Conservation (phyloP, 208 protist species). For the Angomonas desouzai region DNA sequence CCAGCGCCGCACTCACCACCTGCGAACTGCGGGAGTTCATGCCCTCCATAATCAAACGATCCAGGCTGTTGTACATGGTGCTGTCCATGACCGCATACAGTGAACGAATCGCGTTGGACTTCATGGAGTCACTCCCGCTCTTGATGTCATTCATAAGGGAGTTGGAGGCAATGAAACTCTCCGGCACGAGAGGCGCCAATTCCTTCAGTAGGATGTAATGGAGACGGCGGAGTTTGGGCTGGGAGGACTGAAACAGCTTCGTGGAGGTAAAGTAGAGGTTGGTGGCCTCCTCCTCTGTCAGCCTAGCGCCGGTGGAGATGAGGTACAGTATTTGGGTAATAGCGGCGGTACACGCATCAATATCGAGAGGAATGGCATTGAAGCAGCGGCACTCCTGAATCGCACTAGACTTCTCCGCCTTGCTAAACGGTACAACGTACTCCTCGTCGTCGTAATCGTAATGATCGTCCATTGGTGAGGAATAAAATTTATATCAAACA, state of each 20-base stretch:
- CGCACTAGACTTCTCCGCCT: slow-evolving; percentile 91
- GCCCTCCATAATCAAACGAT: slow-evolving; percentile 96
- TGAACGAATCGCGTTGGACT: slow-evolving; percentile 92
- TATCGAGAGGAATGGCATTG: slow-evolving; percentile 89
- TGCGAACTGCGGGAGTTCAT: slow-evolving; percentile 95
- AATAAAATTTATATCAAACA: background rate
- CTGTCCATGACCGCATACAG: slow-evolving; percentile 95
- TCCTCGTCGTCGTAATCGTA: slow-evolving; percentile 83
- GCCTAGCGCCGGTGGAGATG: slow-evolving; percentile 87
- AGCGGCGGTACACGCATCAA: slow-evolving; percentile 79
- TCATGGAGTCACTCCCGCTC: slow-evolving; percentile 87
- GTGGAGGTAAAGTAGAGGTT: slow-evolving; percentile 98
- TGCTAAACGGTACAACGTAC: slow-evolving; percentile 85
- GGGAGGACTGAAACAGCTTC: slow-evolving; percentile 96
- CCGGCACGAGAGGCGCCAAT: slow-evolving; percentile 89
- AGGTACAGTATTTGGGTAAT: slow-evolving; percentile 97
- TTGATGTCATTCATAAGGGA: slow-evolving; percentile 98
- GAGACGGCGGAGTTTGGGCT: slow-evolving; percentile 94
- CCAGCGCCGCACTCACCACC: slow-evolving; percentile 95
- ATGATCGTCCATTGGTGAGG: slow-evolving; percentile 18
- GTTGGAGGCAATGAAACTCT: slow-evolving; percentile 97
- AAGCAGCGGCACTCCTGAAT: slow-evolving; percentile 96
- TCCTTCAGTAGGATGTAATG: slow-evolving; percentile 99
- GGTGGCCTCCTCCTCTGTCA: slow-evolving; percentile 94
- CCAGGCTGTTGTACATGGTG: slow-evolving; percentile 93